Evolutionary conservation across 306 rosid genomes (phyloP).

Genomic region (Oemleria cerasiformis): DNA sequence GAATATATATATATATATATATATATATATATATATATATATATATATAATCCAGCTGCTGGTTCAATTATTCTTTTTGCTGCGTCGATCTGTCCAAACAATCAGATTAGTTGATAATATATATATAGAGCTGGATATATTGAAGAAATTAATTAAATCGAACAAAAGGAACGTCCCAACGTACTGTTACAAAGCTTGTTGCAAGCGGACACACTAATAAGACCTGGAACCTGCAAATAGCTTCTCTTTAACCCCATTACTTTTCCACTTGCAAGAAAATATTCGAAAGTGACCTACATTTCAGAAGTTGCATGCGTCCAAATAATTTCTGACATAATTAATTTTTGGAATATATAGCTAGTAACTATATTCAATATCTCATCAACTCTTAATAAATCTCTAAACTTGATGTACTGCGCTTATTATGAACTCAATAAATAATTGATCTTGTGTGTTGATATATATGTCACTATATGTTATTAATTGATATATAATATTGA

Average conservation of each 20-base stretch:
- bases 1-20: neutral
- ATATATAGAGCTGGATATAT: neutral
- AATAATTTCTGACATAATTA: neutral
- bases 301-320: neutral
- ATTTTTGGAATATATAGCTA: too few relatives aligned
- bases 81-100: slow-evolving; percentile 1
- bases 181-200: neutral
- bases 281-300: neutral
- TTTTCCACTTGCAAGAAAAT: neutral
- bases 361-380: too few relatives aligned
- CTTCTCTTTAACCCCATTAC: neutral
- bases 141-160: too few relatives aligned
- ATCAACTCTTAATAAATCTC: too few relatives aligned
- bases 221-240: too few relatives aligned
- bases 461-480: too few relatives aligned
- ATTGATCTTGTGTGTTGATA: too few relatives aligned
- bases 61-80: slow-evolving; percentile 23
- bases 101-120: neutral
- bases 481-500: too few relatives aligned
- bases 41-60: neutral
- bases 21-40: slow-evolving; percentile 1
- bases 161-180: too few relatives aligned
- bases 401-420: too few relatives aligned
- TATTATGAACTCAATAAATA: too few relatives aligned
- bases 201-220: neutral